phyloP scores from a whole-genome alignment of 2,329 filamentous ascomycete genomes.

The Didymella sp. region DNA sequence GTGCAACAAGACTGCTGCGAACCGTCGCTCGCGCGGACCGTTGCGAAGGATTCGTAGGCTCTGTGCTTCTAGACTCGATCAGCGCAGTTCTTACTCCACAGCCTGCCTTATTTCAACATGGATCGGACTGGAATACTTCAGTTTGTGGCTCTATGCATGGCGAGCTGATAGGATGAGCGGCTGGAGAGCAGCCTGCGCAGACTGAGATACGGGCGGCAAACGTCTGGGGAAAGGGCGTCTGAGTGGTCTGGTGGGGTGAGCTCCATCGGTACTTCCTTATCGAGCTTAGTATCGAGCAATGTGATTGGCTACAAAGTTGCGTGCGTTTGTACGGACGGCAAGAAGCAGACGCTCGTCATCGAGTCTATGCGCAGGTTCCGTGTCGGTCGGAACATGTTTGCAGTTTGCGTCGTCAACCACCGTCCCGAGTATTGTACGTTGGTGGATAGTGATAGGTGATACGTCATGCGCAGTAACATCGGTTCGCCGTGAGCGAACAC shows the following conservation, averaged over 20 bases:
- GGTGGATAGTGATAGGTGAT: background rate
- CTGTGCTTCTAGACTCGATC: slow-evolving; percentile 17
- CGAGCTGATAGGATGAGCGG: slow-evolving; percentile 28
- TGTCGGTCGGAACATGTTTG: slow-evolving; percentile 22
- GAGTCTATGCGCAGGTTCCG: slow-evolving; percentile 26
- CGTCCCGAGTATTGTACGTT: slow-evolving; percentile 20
- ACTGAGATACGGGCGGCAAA: slow-evolving; percentile 21
- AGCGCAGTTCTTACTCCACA: slow-evolving; percentile 20
- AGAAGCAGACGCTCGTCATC: slow-evolving; percentile 34
- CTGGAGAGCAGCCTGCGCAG: slow-evolving; percentile 21
- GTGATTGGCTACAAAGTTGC: slow-evolving; percentile 13
- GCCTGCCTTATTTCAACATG: slow-evolving; percentile 7
- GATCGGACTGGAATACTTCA: slow-evolving; percentile 11
- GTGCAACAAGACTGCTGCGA: slow-evolving; percentile 10
- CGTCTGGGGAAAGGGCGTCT: slow-evolving; percentile 20
- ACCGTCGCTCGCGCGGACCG: slow-evolving; percentile 11
- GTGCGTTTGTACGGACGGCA: slow-evolving; percentile 22
- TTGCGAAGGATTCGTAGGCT: slow-evolving; percentile 5
- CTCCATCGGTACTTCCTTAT: slow-evolving; percentile 27
- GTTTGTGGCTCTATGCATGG: slow-evolving; percentile 8
- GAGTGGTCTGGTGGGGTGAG: slow-evolving; percentile 9
- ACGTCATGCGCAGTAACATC: slow-evolving; percentile 23
- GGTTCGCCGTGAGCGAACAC: slow-evolving; percentile 4
- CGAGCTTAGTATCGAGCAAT: slow-evolving; percentile 17
- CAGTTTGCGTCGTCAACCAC: slow-evolving; percentile 10